Conservation (phyloP, 164 flowering plant genomes). For the Stephania yunnanensis region DNA sequence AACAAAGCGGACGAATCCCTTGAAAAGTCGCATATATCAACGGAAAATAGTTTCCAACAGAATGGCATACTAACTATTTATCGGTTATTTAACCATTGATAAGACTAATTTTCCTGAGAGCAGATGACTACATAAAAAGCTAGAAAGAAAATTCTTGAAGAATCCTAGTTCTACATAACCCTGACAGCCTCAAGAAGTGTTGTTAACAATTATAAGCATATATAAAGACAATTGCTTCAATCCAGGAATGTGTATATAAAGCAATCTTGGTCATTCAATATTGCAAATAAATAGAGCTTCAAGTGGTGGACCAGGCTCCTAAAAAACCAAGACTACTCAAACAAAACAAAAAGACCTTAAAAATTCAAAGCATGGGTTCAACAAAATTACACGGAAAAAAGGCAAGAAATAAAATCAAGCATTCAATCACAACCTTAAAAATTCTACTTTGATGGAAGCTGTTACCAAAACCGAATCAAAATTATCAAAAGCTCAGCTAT, state of each 20-base stretch:
- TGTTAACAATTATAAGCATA: not conserved
- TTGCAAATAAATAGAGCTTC: not conserved
- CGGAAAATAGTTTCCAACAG: not conserved
- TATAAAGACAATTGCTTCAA: not conserved
- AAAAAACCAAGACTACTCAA: too few relatives aligned
- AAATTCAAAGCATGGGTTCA: too few relatives aligned
- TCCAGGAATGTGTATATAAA: not conserved
- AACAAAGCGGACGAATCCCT: not conserved
- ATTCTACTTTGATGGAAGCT: not conserved
- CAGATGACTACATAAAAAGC: not conserved
- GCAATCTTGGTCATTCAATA: not conserved
- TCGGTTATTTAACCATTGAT: not conserved
- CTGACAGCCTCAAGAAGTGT: not conserved
- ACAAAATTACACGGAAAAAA: too few relatives aligned
- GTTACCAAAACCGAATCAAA: not conserved
- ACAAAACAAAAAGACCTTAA: too few relatives aligned
- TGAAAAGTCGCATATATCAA: not conserved
- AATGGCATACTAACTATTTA: not conserved
- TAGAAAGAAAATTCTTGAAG: not conserved
- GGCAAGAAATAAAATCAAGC: too few relatives aligned
- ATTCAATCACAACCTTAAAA: too few relatives aligned
- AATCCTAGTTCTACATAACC: not conserved
- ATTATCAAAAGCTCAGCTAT: not conserved
- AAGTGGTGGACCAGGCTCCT: not conserved
- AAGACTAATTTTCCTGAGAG: not conserved